phyloP scores from a whole-genome alignment of 1,284 basidiomycete genomes.

The Ustilago shanxiensis region DNA sequence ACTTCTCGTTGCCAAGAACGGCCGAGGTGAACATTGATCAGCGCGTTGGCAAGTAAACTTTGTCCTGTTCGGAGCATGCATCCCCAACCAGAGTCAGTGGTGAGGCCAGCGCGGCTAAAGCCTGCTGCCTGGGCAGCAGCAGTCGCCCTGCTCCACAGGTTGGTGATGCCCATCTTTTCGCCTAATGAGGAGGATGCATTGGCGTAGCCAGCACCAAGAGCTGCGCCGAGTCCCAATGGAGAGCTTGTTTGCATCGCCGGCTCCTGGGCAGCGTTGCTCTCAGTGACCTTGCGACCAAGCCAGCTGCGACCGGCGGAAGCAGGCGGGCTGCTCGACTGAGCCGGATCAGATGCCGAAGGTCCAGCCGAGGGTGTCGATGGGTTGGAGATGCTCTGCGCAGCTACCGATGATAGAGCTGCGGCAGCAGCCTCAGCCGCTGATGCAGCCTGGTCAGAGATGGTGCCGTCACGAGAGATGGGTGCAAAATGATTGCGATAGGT shows the following conservation, averaged over 20 bases:
- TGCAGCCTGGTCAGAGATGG: conserved; percentile 63
- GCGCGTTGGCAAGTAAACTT: conserved; percentile 88
- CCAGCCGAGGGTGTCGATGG: conserved; percentile 11
- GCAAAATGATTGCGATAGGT: conserved; percentile 67
- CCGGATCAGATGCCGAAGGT: conserved; percentile 10
- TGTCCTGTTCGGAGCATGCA: conserved; percentile 98
- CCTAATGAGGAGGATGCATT: conserved; percentile 46
- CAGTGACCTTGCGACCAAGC: conserved; percentile 42
- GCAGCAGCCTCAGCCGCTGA: conserved; percentile 43
- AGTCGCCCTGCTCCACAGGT: conserved; percentile 61
- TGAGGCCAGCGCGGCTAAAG: conserved; percentile 75
- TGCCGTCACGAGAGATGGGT: conserved; percentile 65
- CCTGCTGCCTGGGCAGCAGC: conserved; percentile 62
- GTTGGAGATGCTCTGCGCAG: conserved; percentile 7
- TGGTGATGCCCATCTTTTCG: conserved; percentile 64
- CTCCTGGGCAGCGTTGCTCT: conserved; percentile 33
- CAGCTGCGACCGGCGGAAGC: conserved; percentile 35
- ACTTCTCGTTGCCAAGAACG: conserved; percentile 54
- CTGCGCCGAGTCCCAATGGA: conserved; percentile 35
- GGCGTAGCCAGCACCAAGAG: conserved; percentile 33
- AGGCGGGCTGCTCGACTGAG: conserved; percentile 24
- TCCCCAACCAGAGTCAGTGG: conserved; percentile 95
- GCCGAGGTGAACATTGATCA: conserved; percentile 85
- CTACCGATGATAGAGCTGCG: conserved; percentile 17
- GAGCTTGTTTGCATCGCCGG: conserved; percentile 18